Evolutionary conservation across 2,329 filamentous ascomycete genomes (phyloP), one percentile per base, ranked within the genome.

Genomic region (Ophiostoma novo-ulmi): DNA sequence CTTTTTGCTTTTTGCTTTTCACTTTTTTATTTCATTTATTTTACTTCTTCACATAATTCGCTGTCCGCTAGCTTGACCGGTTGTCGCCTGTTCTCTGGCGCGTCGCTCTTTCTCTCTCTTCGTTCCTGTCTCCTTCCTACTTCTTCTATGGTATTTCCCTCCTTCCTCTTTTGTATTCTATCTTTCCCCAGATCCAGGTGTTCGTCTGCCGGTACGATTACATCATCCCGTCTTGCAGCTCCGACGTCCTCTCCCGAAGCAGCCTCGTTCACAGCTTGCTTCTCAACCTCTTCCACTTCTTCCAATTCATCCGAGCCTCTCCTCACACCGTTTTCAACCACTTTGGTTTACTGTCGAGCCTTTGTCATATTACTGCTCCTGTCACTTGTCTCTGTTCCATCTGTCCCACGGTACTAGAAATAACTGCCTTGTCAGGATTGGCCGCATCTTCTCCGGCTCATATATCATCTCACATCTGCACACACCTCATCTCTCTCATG

Each of bases 31-130:
- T 35, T 35, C 14, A 36, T 35, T 63, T 17, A 36, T 67, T 63
- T 26, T 35, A 14, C 10, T 14, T 26, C 48, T 38, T 67, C 26
- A 38, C 36, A 44, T 31, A 31, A 39, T 55, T 5, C 48, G 41
- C 52, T 26, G 31, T 65, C 11, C 63, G 63, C 48, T 52, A 61
- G 35, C 36, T 68, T 35, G 13, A 48, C 20, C 44, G 26, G 7
- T 69, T 35, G 26, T 63, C 58, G 58, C 58, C 58, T 65, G 61
- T 64, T 22, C 48, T 39, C 68, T 66, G 31, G 70, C 71, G 67
- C 71, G 38, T 72, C 36, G 65, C 69, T 66, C 58, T 64, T 72
- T 68, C 70, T 22, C 41, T 52, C 31, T n/a, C 11, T 44, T 61
- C 39, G 38, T 26, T 38, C 22, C 48, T 67, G 58, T 26, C 52